Percentiles rank a stretch among this genome's conserved stretches.
phyloP scores from a whole-genome alignment of 805 yeast genomes.

The Zygotorulaspora sp. region DNA sequence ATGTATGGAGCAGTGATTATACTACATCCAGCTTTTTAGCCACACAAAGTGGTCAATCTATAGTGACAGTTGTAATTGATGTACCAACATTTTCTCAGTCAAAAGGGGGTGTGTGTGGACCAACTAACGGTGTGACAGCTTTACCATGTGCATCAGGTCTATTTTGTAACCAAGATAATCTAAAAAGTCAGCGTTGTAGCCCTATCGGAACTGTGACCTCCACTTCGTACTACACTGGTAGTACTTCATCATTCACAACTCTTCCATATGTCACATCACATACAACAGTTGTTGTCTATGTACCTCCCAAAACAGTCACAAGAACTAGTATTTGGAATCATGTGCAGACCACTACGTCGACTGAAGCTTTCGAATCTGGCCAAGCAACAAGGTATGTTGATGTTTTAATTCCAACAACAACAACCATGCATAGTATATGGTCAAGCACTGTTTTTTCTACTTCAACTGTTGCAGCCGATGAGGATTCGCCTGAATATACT shows the following conservation, averaged over 20 bases:
- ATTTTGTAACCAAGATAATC: conserved; percentile 8
- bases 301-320: conserved; percentile 9
- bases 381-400: conserved; percentile 8
- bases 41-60: conserved; percentile 7
- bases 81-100: conserved; percentile 11
- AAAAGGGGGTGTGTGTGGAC: conserved; percentile 9
- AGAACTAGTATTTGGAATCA: conserved; percentile 8
- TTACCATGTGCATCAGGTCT: conserved; percentile 7
- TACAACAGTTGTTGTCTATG: conserved; percentile 8
- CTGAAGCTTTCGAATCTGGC: conserved; percentile 6
- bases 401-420: conserved; percentile 9
- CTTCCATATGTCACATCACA: conserved; percentile 10
- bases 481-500: conserved; percentile 6
- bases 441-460: conserved; percentile 5
- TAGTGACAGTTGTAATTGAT: conserved; percentile 9
- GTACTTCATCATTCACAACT: conserved; percentile 8
- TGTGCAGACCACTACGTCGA: conserved; percentile 5
- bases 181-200: conserved; percentile 3
- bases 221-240: conserved; percentile 5
- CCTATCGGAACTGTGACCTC: conserved; percentile 5
- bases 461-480: conserved; percentile 1
- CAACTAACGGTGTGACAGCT: conserved; percentile 10
- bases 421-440: conserved; percentile 9
- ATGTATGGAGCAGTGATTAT: conserved; percentile 9
- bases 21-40: conserved; percentile 4